phyloP scores from a whole-genome alignment of 1,139 yeast genomes.

The Williopsis jadinii region DNA sequence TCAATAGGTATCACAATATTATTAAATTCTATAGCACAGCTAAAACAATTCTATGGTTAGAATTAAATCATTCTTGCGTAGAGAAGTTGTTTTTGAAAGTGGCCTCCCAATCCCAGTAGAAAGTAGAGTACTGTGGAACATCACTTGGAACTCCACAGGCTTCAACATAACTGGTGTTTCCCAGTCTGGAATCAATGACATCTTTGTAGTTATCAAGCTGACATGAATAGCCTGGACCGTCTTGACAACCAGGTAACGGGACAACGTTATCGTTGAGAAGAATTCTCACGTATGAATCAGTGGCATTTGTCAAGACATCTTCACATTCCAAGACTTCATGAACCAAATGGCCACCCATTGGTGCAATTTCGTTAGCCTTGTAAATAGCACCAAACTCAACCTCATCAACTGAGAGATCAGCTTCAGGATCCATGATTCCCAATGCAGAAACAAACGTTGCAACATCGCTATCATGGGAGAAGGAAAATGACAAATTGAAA shows the following conservation, averaged over 20 bases:
- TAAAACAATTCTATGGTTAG: too few species aligned
- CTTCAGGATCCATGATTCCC: constrained; percentile 38
- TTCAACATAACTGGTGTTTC: constrained; percentile 27
- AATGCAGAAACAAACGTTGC: constrained; percentile 42
- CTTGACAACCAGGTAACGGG: constrained; percentile 43
- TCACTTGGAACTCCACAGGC: constrained; percentile 28
- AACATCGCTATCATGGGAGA: constrained; percentile 56
- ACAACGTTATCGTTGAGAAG: constrained; percentile 55
- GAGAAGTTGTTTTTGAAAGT: constrained; percentile 14
- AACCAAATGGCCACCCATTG: constrained; percentile 51
- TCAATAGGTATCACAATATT: too few species aligned
- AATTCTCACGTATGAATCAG: constrained; percentile 40
- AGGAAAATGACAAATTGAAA: constrained; percentile 35
- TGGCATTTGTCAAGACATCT: constrained; percentile 21
- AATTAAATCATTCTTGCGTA: neutral
- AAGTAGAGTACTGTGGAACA: constrained; percentile 19
- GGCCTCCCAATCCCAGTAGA: constrained; percentile 26
- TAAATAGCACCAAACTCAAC: constrained; percentile 36
- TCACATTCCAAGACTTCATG: constrained; percentile 44
- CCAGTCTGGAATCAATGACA: constrained; percentile 19
- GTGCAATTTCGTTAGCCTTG: constrained; percentile 30
- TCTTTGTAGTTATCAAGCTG: too few species aligned
- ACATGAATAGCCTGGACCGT: constrained; percentile 40
- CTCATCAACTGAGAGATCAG: constrained; percentile 27
- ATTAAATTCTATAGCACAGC: too few species aligned